Base-by-base conservation (phyloP, 176 grass and related monocot genomes). In the Oryza nivara region DNA sequence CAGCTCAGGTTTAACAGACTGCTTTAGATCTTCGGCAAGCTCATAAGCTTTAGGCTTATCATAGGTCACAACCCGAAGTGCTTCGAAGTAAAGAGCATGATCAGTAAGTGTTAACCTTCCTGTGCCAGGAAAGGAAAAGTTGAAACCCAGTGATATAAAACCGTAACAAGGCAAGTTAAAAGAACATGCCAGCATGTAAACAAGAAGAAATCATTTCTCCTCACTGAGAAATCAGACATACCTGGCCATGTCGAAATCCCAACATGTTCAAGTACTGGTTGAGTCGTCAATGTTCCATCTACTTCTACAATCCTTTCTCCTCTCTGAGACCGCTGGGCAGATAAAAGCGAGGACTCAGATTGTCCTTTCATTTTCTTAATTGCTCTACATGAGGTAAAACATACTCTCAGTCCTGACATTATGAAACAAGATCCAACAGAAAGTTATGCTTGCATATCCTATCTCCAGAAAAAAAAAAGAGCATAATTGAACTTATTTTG, bases 281-380 rank as follows among this genome's bases (percentile, higher is more conserved):
- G 93, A 52, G 96, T 95, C 64, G 96, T 95, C 81, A 98, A 87
- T 92, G 96, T 98, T 67, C 96, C 96, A 64, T 98, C 96, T 78
- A 98, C 67, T 76, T 98, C 96, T 72, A 98, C 83, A 81, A 98
- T 85, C 83, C 84, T 93, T 92, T 95, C 93, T 86, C 85, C 89
- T 90, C 93, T 98, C 44, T 81, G 84, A 85, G 84, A 89, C 54
- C 91, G 92, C 45, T 93, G 77, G 68, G 67, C 70, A 3, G 93
- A 91, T 80, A 98, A 78, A 84, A 90, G 84, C 38, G 93, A 92
- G 6, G 96, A 98, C 76, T 98, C 93, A 72, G 96, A 95, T 76
- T 95, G 93, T 38, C 83, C 82, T 83, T 95, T 98, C 96, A 98
- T 95, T 88, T 98, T 98, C 82, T 93, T 95, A 87, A 98, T 87